These are phyloP conservation scores for Populus simonii DNA, from an alignment of 345 rosid genomes.

Conservation along the genomic window DNA sequence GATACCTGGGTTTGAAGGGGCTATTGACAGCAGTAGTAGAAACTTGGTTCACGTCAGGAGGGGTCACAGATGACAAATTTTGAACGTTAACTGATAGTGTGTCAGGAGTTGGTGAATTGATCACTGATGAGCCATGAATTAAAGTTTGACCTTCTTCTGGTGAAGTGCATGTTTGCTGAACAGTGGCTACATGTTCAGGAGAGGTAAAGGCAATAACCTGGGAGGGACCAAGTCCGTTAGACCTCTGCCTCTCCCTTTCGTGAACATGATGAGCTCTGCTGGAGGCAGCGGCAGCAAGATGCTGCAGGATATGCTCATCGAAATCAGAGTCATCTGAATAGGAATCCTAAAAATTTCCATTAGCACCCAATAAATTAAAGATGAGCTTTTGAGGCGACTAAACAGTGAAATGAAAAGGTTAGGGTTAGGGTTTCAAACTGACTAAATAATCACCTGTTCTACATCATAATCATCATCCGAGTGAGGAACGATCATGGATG, in stretches of 20 bases:
- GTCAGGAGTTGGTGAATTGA: constrained; percentile 27
- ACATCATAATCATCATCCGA: constrained; percentile 40
- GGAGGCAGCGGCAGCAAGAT: constrained; percentile 53
- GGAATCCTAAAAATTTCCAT: constrained; percentile 44
- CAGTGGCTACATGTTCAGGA: constrained; percentile 21
- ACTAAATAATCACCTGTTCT: constrained; percentile 47
- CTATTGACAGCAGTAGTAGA: constrained; percentile 29
- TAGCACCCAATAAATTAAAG: not conserved
- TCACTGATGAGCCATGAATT: constrained; percentile 27
- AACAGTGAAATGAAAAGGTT: not conserved
- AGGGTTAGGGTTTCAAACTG: not conserved
- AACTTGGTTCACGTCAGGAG: constrained; percentile 18
- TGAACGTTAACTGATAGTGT: constrained; percentile 22
- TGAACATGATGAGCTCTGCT: constrained; percentile 46
- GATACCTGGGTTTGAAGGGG: constrained; percentile 48
- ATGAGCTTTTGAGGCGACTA: not conserved
- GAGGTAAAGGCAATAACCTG: constrained; percentile 28
- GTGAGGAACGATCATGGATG: constrained; percentile 23
- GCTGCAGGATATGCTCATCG: constrained; percentile 65
- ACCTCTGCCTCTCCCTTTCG: constrained; percentile 55
- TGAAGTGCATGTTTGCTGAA: constrained; percentile 16
- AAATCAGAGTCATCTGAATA: constrained; percentile 52
- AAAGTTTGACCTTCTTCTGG: constrained; percentile 24
- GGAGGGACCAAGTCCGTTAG: constrained; percentile 40
- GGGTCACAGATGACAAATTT: constrained; percentile 25